Percentiles rank a stretch among this genome's conserved stretches.
Evolutionary conservation across 257 asterid genomes (phyloP).

Genomic region (Solanum pennellii): DNA sequence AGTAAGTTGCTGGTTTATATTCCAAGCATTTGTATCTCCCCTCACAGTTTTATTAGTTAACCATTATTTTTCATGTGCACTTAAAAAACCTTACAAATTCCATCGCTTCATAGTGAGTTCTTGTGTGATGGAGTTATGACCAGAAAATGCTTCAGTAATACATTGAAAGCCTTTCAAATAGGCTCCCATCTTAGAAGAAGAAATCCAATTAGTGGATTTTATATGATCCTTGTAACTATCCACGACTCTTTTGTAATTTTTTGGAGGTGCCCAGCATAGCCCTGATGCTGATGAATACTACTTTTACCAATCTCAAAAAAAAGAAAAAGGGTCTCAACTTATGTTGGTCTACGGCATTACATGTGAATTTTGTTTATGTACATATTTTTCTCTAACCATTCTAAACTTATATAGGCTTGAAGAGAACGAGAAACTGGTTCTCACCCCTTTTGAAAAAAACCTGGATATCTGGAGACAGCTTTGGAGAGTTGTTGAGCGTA

Average conservation of each 20-base stretch:
- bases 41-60: not conserved
- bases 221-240: not conserved
- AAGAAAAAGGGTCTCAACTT: not conserved
- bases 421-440: constrained; percentile 84
- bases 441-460: constrained; percentile 98
- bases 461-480: constrained; percentile 99
- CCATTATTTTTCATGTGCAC: not conserved
- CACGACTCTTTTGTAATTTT: not conserved
- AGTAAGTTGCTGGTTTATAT: not conserved
- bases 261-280: not conserved
- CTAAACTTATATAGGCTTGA: constrained; percentile 57
- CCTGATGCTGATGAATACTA: not conserved
- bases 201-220: not conserved
- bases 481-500: constrained; percentile 99
- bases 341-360: not conserved
- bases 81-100: not conserved
- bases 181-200: not conserved
- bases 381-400: not conserved
- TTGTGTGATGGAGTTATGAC: not conserved
- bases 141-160: not conserved
- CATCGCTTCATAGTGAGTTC: not conserved
- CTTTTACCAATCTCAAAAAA: not conserved
- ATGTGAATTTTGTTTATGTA: not conserved
- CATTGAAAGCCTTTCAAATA: not conserved
- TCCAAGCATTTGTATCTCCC: not conserved